Base-by-base conservation (phyloP, 2,329 filamentous ascomycete species). In the Tolypocladium endophyticum region DNA sequence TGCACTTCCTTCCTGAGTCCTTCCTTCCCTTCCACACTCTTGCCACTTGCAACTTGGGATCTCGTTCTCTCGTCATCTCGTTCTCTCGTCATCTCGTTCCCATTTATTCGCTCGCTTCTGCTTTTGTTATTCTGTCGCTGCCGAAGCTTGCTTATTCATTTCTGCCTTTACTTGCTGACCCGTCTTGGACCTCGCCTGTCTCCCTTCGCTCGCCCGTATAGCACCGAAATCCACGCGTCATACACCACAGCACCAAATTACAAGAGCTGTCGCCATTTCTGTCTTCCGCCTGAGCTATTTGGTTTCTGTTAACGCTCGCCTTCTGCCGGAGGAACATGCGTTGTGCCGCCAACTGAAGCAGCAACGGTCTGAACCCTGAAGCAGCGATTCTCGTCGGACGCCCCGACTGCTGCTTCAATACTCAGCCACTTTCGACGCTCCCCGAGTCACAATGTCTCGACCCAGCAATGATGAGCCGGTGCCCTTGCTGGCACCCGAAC, bases 381-480 rank as follows among this genome's bases (percentile, higher is more conserved):
- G 39, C 38, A 16, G 36, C 43, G 20, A 47, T 20, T 28, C 45
- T 36, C 20, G 50, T 23, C 20, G 4, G 20, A 35, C 50, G 33
- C 28, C 2, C 5, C 50, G 28, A 53, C 50, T 35, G 18, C 28
- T n/a, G 50, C 50, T 33, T 28, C 50, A 8, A 35, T 20, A 23
- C 30, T 18, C 12, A 5, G 33, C 39, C 56, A 33, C 56, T 43
- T 20, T 28, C 30, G 11, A 35, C 45, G 20, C 33, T 36, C 45
- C 25, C 57, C 30, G 43, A 54, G 43, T 35, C 61, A 61, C 56
- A 58, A 75, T 75, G 73, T 66, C 72, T 64, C 70, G 67, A 45
- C 68, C 65, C 36, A 66, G 71, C 28, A 64, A 65, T 8, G 67
- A 73, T 52, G 72, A 73, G 61, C 68, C 69, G 50, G 64, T 69